These are phyloP conservation scores for Dorcoceras hygrometricum DNA, from an alignment of 257 asterid genomes.

Conservation along the genomic window DNA sequence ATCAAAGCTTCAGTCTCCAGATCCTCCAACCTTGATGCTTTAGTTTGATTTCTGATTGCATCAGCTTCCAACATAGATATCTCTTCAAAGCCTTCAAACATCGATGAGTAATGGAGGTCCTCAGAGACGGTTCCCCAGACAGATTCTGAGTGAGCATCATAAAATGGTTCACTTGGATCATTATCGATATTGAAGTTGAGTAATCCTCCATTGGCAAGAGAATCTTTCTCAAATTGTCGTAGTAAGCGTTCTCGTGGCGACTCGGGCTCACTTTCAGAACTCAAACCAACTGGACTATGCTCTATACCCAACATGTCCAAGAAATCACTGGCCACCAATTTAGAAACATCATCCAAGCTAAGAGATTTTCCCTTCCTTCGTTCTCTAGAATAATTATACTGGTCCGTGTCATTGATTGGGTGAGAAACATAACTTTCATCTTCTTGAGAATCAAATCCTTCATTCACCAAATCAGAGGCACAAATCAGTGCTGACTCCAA, in stretches of 20 bases:
- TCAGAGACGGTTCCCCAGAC: conserved; percentile 43
- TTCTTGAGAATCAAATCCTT: conserved; percentile 52
- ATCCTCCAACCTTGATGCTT: conserved; percentile 66
- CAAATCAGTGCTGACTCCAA: conserved; percentile 59
- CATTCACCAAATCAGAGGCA: conserved; percentile 45
- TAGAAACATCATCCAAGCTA: conserved; percentile 56
- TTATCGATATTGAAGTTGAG: conserved; percentile 52
- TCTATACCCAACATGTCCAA: conserved; percentile 78
- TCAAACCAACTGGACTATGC: conserved; percentile 64
- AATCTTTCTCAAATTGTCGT: conserved; percentile 84
- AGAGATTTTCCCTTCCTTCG: conserved; percentile 46
- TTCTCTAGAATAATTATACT: conserved; percentile 31
- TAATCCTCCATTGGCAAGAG: conserved; percentile 65
- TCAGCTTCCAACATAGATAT: conserved; percentile 41
- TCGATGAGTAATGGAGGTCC: conserved; percentile 31
- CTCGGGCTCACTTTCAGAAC: conserved; percentile 89
- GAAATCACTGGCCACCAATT: conserved; percentile 73
- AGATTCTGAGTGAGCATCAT: conserved; percentile 37
- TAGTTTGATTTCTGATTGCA: conserved; percentile 39
- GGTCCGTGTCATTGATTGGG: conserved; percentile 35
- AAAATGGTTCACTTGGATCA: conserved; percentile 30
- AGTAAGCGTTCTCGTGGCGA: conserved; percentile 86
- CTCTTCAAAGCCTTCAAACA: conserved; percentile 30
- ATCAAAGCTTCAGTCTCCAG: conserved; percentile 86
- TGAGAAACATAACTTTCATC: conserved; percentile 42